Percentiles rank a stretch among this genome's conserved stretches.
These are phyloP conservation scores for Suillus discolor DNA, from an alignment of 768 basidiomycete genomes.

Conservation along the genomic window DNA sequence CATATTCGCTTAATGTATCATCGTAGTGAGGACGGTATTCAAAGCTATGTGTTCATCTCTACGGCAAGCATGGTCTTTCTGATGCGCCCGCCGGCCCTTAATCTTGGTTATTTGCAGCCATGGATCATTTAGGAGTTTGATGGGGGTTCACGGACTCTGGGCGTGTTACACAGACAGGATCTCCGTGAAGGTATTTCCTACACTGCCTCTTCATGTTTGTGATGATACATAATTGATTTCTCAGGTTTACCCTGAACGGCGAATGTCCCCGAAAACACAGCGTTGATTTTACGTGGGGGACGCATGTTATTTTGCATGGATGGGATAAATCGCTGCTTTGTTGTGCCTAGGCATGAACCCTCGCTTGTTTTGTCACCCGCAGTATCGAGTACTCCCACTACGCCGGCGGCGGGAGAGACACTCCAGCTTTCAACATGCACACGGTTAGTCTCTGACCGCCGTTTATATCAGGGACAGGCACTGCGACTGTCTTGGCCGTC, in stretches of 20 bases:
- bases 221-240: conserved; percentile 15
- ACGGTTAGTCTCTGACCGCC: background rate
- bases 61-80: conserved; percentile 72
- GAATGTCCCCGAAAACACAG: background rate
- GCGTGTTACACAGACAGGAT: conserved; percentile 78
- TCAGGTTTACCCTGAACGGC: conserved; percentile 55
- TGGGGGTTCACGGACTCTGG: conserved; percentile 75
- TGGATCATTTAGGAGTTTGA: conserved; percentile 84
- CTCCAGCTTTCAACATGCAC: no score
- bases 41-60: conserved; percentile 74
- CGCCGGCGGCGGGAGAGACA: background rate
- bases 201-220: conserved; percentile 16
- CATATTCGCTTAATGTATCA: conserved; percentile 5
- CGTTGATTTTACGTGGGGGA: background rate
- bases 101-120: conserved; percentile 77
- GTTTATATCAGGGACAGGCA: background rate
- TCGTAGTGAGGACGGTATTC: conserved; percentile 75
- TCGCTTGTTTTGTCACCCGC: background rate
- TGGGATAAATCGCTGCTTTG: background rate
- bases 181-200: conserved; percentile 67
- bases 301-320: background rate
- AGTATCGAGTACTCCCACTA: background rate
- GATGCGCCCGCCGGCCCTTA: conserved; percentile 84
- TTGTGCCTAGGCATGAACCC: background rate
- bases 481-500: background rate